Conservation (phyloP, 2,329 filamentous ascomycete species). For the Zasmidium angulare region DNA sequence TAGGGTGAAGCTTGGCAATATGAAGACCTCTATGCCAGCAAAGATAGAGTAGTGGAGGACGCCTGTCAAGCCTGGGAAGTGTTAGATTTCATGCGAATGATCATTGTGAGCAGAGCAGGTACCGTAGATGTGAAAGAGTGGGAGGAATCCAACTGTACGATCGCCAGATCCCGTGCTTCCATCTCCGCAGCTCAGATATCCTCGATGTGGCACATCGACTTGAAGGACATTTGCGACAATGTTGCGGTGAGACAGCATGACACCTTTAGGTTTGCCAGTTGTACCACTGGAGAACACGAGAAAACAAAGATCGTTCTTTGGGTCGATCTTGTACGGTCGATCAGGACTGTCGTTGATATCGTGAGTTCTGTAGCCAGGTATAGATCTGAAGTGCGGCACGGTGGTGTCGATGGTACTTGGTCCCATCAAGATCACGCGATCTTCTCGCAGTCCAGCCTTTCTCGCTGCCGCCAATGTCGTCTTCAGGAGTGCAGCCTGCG, state of each 20-base stretch:
- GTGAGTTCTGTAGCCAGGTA: background rate
- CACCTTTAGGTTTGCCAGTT: slow-evolving; percentile 86
- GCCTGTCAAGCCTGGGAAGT: slow-evolving; percentile 70
- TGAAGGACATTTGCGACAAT: slow-evolving; percentile 68
- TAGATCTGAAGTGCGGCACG: background rate
- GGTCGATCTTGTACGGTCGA: slow-evolving; percentile 39
- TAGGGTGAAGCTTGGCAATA: slow-evolving; percentile 80
- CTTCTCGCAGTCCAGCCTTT: slow-evolving; percentile 65
- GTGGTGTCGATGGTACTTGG: background rate
- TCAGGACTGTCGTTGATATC: background rate
- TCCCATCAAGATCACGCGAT: slow-evolving; percentile 74
- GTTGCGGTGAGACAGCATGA: slow-evolving; percentile 80
- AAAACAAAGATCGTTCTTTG: slow-evolving; percentile 73
- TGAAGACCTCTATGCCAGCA: slow-evolving; percentile 64
- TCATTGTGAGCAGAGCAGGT: slow-evolving; percentile 73
- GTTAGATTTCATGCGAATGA: slow-evolving; percentile 48
- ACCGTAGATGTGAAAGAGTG: slow-evolving; percentile 91
- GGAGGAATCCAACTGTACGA: slow-evolving; percentile 72
- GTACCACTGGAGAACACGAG: slow-evolving; percentile 87
- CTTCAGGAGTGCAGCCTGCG: slow-evolving; percentile 66
- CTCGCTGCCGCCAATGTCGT: slow-evolving; percentile 67
- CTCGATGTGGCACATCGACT: slow-evolving; percentile 28
- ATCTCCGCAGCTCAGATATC: slow-evolving; percentile 52
- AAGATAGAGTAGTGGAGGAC: slow-evolving; percentile 69
- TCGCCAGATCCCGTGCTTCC: slow-evolving; percentile 56